phyloP scores from a whole-genome alignment of 441 rosid species.

The Gossypium davidsonii region DNA sequence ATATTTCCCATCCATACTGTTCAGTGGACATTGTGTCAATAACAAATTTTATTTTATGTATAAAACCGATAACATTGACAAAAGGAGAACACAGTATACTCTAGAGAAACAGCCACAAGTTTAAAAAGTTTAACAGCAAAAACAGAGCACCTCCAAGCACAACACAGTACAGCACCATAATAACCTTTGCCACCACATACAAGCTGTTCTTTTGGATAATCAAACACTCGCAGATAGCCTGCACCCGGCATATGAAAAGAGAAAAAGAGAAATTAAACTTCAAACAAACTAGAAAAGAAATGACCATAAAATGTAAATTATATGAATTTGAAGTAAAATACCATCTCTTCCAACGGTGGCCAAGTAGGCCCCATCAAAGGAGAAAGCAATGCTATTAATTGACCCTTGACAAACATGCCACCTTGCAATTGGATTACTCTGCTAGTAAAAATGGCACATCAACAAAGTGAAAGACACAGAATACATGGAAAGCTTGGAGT shows the following conservation, averaged over 20 bases:
- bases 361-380: slow-evolving; percentile 70
- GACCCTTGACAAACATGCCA: slow-evolving; percentile 97
- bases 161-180: slow-evolving; percentile 86
- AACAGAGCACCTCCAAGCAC: slow-evolving; percentile 83
- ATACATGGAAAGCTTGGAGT: slow-evolving; percentile 5
- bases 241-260: slow-evolving; percentile 13
- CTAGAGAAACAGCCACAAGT: slow-evolving; percentile 7
- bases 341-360: slow-evolving; percentile 99
- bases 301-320: neutral
- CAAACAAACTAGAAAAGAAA: slow-evolving; percentile 15
- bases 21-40: slow-evolving; percentile 22
- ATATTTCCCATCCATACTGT: slow-evolving; percentile 94
- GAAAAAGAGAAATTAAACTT: slow-evolving; percentile 12
- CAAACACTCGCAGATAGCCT: slow-evolving; percentile 87
- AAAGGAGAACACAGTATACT: neutral
- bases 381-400: slow-evolving; percentile 80
- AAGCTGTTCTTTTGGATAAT: slow-evolving; percentile 79
- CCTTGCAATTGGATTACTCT: slow-evolving; percentile 97
- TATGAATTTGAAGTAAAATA: slow-evolving; percentile 21
- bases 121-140: neutral
- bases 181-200: slow-evolving; percentile 94
- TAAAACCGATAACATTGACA: neutral
- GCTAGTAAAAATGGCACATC: slow-evolving; percentile 28
- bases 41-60: neutral
- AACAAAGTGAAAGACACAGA: slow-evolving; percentile 7